Evolutionary conservation across 78 protist species (phyloP).

Genomic region (Dictyostelium intermedium): DNA sequence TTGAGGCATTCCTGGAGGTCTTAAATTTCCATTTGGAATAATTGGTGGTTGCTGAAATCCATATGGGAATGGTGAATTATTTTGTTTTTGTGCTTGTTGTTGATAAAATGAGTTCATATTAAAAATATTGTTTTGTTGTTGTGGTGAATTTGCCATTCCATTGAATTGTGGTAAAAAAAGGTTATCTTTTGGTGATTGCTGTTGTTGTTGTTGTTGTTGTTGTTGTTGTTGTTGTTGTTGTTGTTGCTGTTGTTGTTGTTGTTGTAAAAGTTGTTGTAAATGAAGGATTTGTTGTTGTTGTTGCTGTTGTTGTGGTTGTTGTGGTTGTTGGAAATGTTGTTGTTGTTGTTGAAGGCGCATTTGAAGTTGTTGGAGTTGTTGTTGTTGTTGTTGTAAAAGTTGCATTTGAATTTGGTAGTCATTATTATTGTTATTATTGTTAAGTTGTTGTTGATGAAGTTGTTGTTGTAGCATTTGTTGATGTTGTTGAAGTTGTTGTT

Average conservation of each 20-base stretch:
- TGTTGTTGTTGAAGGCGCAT: constrained; percentile 28
- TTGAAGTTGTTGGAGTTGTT: constrained; percentile 11
- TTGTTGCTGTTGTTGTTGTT: constrained; percentile 1
- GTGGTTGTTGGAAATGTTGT: constrained; percentile 18
- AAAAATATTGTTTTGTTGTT: not conserved
- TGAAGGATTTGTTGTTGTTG: not conserved
- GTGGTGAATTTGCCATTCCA: not conserved
- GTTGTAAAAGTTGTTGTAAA: not conserved
- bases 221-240: not conserved
- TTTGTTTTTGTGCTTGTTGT: not conserved
- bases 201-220: not conserved
- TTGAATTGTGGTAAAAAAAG: not conserved
- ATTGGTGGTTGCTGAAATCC: constrained; percentile 5
- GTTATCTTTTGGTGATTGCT: not conserved
- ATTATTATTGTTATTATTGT: not conserved
- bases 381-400: constrained; percentile 1
- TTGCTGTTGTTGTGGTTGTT: not conserved
- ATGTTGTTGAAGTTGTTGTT: not conserved
- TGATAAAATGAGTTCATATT: not conserved
- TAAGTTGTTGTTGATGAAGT: not conserved
- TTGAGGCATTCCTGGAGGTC: not conserved
- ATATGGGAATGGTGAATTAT: not conserved
- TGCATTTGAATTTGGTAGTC: not conserved
- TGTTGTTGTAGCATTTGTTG: not conserved
- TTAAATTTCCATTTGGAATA: not conserved